Conservation (phyloP, 805 yeast species). For the Torulaspora franciscae region DNA sequence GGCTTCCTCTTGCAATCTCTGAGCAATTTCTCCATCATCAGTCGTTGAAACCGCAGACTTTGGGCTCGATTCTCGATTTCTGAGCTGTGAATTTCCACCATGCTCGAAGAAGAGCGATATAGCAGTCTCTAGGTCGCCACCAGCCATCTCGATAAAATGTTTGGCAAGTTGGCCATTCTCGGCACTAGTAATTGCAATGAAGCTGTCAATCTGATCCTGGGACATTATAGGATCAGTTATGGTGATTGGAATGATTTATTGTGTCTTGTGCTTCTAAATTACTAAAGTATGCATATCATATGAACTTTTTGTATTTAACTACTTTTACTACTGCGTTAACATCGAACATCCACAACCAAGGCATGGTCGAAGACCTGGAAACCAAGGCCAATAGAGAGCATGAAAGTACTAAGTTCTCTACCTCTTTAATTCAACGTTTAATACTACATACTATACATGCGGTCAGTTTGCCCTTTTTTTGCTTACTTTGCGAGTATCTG, state of each 20-base stretch:
- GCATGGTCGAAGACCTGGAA: no score
- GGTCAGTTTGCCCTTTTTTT: constrained; percentile 4
- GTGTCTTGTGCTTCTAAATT: neutral
- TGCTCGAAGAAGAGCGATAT: constrained; percentile 77
- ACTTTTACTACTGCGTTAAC: no score
- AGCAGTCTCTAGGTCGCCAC: constrained; percentile 74
- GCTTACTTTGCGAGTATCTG: constrained; percentile 5
- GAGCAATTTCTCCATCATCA: constrained; percentile 55
- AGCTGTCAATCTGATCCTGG: constrained; percentile 58
- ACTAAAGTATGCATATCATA: neutral
- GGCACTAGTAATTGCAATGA: constrained; percentile 78
- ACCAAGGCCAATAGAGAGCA: no score
- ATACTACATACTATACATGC: neutral
- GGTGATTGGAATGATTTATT: neutral
- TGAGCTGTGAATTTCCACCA: constrained; percentile 36
- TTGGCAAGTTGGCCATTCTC: constrained; percentile 62
- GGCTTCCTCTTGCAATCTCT: constrained; percentile 58
- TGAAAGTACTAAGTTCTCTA: neutral
- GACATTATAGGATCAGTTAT: constrained; percentile 19
- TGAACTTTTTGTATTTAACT: neutral
- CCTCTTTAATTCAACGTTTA: neutral
- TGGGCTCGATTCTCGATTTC: constrained; percentile 2
- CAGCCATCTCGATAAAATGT: constrained; percentile 74
- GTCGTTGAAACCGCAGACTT: constrained; percentile 10
- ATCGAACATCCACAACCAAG: no score